Base-by-base conservation (phyloP, 176 grass and related monocot species). In the Oryza australiensis region DNA sequence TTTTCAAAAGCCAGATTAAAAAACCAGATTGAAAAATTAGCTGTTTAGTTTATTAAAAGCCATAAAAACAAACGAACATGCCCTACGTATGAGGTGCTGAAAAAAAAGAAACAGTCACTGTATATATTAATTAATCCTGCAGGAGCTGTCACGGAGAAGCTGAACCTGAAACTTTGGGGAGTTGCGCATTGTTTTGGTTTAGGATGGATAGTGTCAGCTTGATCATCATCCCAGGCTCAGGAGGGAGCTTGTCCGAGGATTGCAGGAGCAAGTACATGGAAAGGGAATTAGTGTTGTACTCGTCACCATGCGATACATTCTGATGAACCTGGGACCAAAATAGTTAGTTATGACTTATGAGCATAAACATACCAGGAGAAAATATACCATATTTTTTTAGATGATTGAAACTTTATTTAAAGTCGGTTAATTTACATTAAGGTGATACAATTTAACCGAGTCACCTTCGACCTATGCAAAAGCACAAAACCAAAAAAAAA, bases 221-320 rank as follows among this genome's bases (percentile, higher is more conserved):
- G 71, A 72, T 70, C 74, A 64, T 62, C 74, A 64, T 35, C 5
- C 83, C 53, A 28, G 55, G 45, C 27, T 78, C 38, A 0, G 11
- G 14, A 72, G 66, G 40, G 38, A 64, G 29, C 37, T 75, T 11
- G 6, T 82, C 79, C 2, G 3, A 26, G 18, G 57, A 28, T 27
- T 70, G 27, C 63, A 60, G 71, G 64, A 63, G 5, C 26, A 82
- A 49, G 72, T 1, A 87, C 63, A 82, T 12, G 27, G 78, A 87
- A 43, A 87, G 6, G 5, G 27, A 69, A 20, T 49, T 33, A 27
- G 71, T 81, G 78, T 29, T 75, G 64, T 29, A 60, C 9, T 20
- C 1, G 12, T 69, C 28, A 62, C 78, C 85, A 49, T 3, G 6
- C 14, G 85, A 75, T 76, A 4, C 72, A 87, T 70, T 5, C 0